Percentiles rank a stretch among this genome's conserved stretches.
Conservation (phyloP, 306 rosid species). For the Ziziphus jujuba region DNA sequence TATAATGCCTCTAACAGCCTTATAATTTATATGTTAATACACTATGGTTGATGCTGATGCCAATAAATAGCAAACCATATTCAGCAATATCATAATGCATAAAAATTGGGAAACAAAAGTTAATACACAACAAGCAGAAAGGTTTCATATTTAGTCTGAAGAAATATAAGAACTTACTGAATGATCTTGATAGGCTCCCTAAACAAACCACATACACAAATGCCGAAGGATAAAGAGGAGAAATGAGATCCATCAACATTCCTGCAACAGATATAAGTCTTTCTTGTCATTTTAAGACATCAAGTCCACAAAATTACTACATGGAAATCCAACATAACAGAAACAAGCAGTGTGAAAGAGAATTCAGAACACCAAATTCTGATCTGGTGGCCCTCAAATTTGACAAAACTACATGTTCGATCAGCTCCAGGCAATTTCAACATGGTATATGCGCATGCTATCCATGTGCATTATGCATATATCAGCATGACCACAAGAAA, state of each 20-base stretch:
- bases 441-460: not conserved
- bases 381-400: not conserved
- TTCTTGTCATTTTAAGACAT: conserved; percentile 21
- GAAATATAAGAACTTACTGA: conserved; percentile 67
- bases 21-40: not conserved
- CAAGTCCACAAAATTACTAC: not conserved
- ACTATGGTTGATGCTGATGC: not conserved
- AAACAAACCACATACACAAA: conserved; percentile 82
- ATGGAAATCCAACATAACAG: not conserved
- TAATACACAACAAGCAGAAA: not conserved
- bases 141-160: conserved; percentile 6
- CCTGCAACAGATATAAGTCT: conserved; percentile 52
- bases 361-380: not conserved
- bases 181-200: conserved; percentile 95
- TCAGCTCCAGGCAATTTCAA: no score
- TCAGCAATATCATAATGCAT: not conserved
- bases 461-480: not conserved
- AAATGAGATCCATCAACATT: conserved; percentile 96
- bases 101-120: not conserved
- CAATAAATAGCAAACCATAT: not conserved
- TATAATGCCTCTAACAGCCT: conserved; percentile 11
- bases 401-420: no score
- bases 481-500: not conserved
- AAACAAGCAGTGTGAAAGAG: not conserved
- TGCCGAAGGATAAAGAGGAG: conserved; percentile 90